Conservation (phyloP, 192 early-diverging fungal species). For the Coemansia biformis region DNA sequence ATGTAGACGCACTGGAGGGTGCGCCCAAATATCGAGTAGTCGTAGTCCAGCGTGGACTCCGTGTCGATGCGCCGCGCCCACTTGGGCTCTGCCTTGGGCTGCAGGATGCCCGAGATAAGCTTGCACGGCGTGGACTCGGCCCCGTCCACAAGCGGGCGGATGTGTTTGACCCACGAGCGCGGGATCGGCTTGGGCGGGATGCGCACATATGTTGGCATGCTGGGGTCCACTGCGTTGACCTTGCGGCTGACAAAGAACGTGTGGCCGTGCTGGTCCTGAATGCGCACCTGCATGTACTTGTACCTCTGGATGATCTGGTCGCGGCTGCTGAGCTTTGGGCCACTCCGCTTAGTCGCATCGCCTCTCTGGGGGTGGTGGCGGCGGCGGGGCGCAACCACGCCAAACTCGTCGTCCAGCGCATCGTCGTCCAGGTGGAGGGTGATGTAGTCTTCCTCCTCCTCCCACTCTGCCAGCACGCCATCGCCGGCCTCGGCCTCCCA, state of each 20-base stretch:
- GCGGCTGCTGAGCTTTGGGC: constrained; percentile 50
- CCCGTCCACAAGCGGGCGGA: constrained; percentile 46
- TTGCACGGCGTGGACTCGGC: constrained; percentile 28
- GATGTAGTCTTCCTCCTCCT: constrained; percentile 68
- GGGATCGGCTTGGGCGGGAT: constrained; percentile 83
- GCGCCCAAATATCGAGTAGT: constrained; percentile 52
- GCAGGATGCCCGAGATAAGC: constrained; percentile 32
- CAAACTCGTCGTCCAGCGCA: constrained; percentile 75
- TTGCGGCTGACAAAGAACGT: constrained; percentile 83
- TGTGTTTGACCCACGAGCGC: constrained; percentile 80
- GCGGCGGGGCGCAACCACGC: constrained; percentile 39
- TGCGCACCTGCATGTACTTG: constrained; percentile 81
- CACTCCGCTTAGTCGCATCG: constrained; percentile 41
- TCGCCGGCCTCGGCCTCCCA: constrained; percentile 76
- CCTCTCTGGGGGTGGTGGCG: constrained; percentile 35
- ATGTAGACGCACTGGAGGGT: constrained; percentile 82
- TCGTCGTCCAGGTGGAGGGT: constrained; percentile 65
- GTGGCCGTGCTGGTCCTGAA: constrained; percentile 80
- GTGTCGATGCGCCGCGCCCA: constrained; percentile 31
- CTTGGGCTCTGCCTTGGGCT: constrained; percentile 26
- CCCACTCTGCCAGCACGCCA: constrained; percentile 69
- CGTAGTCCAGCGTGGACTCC: constrained; percentile 21
- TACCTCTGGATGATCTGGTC: constrained; percentile 75
- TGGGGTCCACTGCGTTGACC: constrained; percentile 74
- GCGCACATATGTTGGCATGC: constrained; percentile 80